Evolutionary conservation across 2,329 filamentous ascomycete species (phyloP), one percentile per base, ranked within the genome.

Genomic region (Chalaropsis ovoidea): DNA sequence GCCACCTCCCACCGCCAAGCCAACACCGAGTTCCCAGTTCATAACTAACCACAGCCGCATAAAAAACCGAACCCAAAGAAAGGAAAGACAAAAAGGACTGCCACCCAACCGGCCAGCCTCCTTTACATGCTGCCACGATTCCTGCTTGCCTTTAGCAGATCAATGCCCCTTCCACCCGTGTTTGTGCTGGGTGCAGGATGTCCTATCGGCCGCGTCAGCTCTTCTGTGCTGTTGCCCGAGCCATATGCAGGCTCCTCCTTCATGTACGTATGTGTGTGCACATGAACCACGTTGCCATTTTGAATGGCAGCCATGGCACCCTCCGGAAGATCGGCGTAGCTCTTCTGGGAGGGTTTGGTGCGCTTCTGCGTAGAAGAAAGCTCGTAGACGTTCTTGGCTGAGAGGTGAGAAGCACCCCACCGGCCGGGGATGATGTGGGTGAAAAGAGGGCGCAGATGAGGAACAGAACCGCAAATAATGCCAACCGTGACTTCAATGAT

Each of bases 391-490:
- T 68, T 66, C 22, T 58, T 52, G 17, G 31, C 27, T 17, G 24
- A 27, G 54, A 41, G 47, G 31, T 54, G 58, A 10, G 39, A 45
- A 17, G 63, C n/a, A 11, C 54, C 54, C 62, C 61, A 65, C 10
- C 41, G 54, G 10, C 47, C 22, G 39, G 61, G 67, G 15, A 68
- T 61, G 15, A 45, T 64, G 22, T 31, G 63, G 11, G 58, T 61
- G n/a, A 65, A 58, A 4, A 73, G 67, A 1, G 72, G 72, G 6
- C 72, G 67, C 41, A 75, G 69, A 8, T 71, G 71, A 2, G 73
- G 73, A n/a, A 74, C 67, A 6, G 73, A 75, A 10, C 73, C 73
- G 67, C 72, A 74, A 41, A 73, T 69, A 66, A 75, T 75, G 60
- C 71, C 72, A 13, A 74, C 68, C 35, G 70, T 71, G 61, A 71